Conservation (phyloP, 768 basidiomycete species). For the Suillus hirtellus region DNA sequence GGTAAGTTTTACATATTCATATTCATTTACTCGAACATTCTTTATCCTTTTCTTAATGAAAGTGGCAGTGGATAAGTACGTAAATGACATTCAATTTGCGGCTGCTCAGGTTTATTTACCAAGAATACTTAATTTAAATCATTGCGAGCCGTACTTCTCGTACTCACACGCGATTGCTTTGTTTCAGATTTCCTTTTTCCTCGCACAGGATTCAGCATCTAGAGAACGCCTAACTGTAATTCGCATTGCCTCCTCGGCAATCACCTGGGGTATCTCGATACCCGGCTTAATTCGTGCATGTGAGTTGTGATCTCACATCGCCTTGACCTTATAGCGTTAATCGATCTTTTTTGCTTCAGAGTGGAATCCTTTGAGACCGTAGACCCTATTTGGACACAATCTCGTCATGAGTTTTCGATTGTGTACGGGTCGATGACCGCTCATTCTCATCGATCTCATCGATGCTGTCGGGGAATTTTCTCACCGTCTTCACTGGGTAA, state of each 20-base stretch:
- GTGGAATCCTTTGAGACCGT: too few relatives aligned
- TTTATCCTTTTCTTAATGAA: constrained; percentile 38
- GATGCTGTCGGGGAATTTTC: constrained; percentile 44
- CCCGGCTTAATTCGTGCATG: constrained; percentile 18
- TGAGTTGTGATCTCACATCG: constrained; percentile 11
- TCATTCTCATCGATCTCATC: constrained; percentile 52
- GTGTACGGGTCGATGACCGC: constrained; percentile 36
- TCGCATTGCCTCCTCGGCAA: background rate
- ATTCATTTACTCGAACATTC: background rate
- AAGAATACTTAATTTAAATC: constrained; percentile 29
- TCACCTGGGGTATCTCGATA: background rate
- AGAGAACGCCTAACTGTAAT: background rate
- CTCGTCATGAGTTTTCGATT: too few relatives aligned
- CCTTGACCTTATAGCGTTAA: constrained; percentile 22
- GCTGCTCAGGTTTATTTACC: constrained; percentile 37
- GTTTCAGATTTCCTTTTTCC: background rate
- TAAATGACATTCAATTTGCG: constrained; percentile 37
- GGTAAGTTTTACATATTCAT: constrained; percentile 24
- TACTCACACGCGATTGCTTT: constrained; percentile 13
- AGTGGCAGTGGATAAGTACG: constrained; percentile 42
- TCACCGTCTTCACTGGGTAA: background rate
- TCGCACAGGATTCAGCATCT: background rate
- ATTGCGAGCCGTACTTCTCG: constrained; percentile 27
- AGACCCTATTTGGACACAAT: too few relatives aligned
- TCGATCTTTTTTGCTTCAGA: constrained; percentile 19